A percentile compares a stretch with the other conserved stretches of the same genome.
Evolutionary conservation across 169 alveolate species (phyloP).

Genomic region (Eimeria mitis): DNA sequence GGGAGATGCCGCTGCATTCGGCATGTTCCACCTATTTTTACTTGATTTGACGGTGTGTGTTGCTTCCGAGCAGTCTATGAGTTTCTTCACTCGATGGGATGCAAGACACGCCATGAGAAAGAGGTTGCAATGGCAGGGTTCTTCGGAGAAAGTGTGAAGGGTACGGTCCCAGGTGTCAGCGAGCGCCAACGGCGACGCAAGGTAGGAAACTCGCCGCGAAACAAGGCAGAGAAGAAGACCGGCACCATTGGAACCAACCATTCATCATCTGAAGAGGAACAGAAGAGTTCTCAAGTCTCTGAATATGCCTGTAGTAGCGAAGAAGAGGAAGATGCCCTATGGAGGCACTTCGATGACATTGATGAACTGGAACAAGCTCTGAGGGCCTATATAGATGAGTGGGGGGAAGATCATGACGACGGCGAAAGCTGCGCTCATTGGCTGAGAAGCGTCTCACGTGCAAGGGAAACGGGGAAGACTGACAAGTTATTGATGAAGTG

Average conservation of each 20-base stretch:
- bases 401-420: constrained; percentile 75
- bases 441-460: constrained; percentile 27
- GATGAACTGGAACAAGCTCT: constrained; percentile 54
- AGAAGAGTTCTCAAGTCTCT: neutral
- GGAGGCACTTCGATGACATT: constrained; percentile 70
- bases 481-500: constrained; percentile 33
- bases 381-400: constrained; percentile 46
- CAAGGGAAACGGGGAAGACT: constrained; percentile 64
- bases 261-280: constrained; percentile 22
- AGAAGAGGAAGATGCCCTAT: constrained; percentile 1
- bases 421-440: constrained; percentile 58
- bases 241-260: neutral
- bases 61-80: constrained; percentile 63
- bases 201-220: constrained; percentile 44
- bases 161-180: constrained; percentile 52
- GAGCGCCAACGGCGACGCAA: constrained; percentile 73
- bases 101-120: constrained; percentile 70
- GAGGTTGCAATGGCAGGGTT: constrained; percentile 76
- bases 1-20: neutral
- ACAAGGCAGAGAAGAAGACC: constrained; percentile 6
- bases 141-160: constrained; percentile 73
- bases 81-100: constrained; percentile 77
- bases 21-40: neutral
- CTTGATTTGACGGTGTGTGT: neutral
- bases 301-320: neutral